phyloP scores from a whole-genome alignment of 257 asterid genomes.

The Solanum tarijense region DNA sequence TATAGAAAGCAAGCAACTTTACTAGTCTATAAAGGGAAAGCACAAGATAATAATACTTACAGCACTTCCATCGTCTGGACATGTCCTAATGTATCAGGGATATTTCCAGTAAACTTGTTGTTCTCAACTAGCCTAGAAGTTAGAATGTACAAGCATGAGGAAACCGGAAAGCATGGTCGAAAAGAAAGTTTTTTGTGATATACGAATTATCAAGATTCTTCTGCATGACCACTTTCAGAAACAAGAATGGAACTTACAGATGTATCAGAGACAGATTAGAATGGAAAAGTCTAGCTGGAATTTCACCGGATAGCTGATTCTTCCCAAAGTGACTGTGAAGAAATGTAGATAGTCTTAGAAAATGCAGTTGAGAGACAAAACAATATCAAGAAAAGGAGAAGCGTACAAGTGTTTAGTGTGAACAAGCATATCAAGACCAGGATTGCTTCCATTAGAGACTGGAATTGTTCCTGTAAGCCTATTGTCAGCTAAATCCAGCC shows the following conservation, averaged over 20 bases:
- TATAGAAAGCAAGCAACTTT: background rate
- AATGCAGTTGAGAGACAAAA: background rate
- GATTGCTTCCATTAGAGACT: constrained; percentile 47
- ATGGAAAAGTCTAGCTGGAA: constrained; percentile 59
- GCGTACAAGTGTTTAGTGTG: constrained; percentile 68
- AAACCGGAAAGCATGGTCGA: background rate
- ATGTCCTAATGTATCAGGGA: constrained; percentile 60
- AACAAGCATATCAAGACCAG: constrained; percentile 89
- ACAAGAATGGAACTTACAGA: constrained; percentile 42
- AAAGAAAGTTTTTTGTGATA: background rate
- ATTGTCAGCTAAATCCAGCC: constrained; percentile 93
- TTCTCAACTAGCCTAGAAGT: constrained; percentile 59
- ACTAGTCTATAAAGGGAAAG: background rate
- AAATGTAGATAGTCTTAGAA: background rate
- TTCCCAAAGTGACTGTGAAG: constrained; percentile 75
- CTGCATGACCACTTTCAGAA: background rate
- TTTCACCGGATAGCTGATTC: constrained; percentile 60
- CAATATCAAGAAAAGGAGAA: background rate
- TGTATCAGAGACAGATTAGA: constrained; percentile 56
- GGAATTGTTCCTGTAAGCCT: constrained; percentile 67
- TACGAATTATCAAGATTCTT: background rate
- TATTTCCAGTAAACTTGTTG: constrained; percentile 51
- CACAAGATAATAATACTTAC: constrained; percentile 48
- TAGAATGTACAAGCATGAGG: background rate
- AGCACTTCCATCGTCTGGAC: constrained; percentile 51